Conservation (phyloP, 2,329 filamentous ascomycete species). For the Coniochaeta pulveracea region DNA sequence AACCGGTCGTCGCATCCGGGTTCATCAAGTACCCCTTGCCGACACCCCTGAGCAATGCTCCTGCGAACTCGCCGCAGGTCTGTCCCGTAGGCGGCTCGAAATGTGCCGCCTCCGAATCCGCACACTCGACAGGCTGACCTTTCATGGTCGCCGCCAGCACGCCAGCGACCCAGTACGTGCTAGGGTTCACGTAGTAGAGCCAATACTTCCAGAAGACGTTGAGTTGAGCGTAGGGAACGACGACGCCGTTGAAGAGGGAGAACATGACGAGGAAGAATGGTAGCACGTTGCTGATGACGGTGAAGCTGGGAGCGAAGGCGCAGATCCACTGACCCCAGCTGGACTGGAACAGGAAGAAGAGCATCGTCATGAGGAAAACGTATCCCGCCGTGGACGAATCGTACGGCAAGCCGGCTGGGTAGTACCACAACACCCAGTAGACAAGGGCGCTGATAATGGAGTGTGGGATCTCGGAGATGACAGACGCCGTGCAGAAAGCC, state of each 20-base stretch:
- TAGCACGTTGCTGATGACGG: conserved; percentile 58
- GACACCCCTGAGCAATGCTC: conserved; percentile 34
- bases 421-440: conserved; percentile 62
- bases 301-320: conserved; percentile 69
- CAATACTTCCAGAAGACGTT: conserved; percentile 62
- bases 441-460: conserved; percentile 52
- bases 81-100: conserved; percentile 48
- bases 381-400: conserved; percentile 59
- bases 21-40: conserved; percentile 49
- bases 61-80: conserved; percentile 49
- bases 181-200: conserved; percentile 58
- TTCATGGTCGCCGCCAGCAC: conserved; percentile 46
- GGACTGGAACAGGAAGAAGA: conserved; percentile 63
- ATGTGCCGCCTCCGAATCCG: conserved; percentile 42
- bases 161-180: conserved; percentile 54
- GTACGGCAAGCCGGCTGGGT: conserved; percentile 56
- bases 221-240: conserved; percentile 54
- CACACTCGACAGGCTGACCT: conserved; percentile 42
- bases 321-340: conserved; percentile 79
- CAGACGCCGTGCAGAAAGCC: conserved; percentile 53
- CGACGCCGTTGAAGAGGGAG: conserved; percentile 65
- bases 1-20: conserved; percentile 46
- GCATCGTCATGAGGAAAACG: conserved; percentile 65
- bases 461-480: conserved; percentile 62
- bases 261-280: conserved; percentile 76